Evolutionary conservation across 345 rosid genomes (phyloP).

Genomic region (Stellera chamaejasme): DNA sequence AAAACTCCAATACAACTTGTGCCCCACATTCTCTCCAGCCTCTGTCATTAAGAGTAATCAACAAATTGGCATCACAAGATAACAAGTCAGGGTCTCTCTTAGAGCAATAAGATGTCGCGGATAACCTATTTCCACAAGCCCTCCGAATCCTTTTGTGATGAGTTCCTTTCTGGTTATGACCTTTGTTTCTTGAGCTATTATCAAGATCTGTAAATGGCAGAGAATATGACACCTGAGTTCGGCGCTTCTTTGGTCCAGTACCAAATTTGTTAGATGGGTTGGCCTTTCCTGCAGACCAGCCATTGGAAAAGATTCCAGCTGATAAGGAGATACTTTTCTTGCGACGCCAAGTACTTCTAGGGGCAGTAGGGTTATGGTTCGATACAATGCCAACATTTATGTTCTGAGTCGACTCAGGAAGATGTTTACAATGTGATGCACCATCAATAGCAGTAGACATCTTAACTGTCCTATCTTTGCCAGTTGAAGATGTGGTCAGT

Average conservation of each 20-base stretch:
- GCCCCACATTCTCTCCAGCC: slow-evolving; percentile 86
- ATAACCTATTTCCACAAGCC: slow-evolving; percentile 42
- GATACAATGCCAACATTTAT: slow-evolving; percentile 45
- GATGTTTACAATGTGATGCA: slow-evolving; percentile 23
- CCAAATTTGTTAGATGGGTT: slow-evolving; percentile 47
- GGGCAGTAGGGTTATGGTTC: slow-evolving; percentile 73
- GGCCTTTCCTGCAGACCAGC: slow-evolving; percentile 60
- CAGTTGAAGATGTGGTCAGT: slow-evolving; percentile 19
- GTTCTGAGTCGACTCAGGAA: slow-evolving; percentile 44
- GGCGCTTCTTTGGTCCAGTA: slow-evolving; percentile 70
- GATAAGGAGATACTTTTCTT: slow-evolving; percentile 45
- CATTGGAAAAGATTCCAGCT: slow-evolving; percentile 39
- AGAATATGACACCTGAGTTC: slow-evolving; percentile 74
- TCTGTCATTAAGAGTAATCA: slow-evolving; percentile 56
- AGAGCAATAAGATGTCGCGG: slow-evolving; percentile 35
- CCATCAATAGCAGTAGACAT: slow-evolving; percentile 23
- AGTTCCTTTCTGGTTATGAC: slow-evolving; percentile 40
- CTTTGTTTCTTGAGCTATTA: slow-evolving; percentile 35
- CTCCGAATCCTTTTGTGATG: slow-evolving; percentile 65
- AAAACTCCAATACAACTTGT: slow-evolving; percentile 55
- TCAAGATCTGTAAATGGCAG: slow-evolving; percentile 58
- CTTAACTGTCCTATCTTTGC: slow-evolving; percentile 20
- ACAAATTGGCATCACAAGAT: slow-evolving; percentile 63
- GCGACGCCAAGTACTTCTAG: slow-evolving; percentile 66
- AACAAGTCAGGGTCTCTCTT: slow-evolving; percentile 47